Percentiles rank a stretch among this genome's conserved stretches.
Evolutionary conservation across 1,139 yeast genomes (phyloP).

Genomic region (Hyphopichia burtonii): DNA sequence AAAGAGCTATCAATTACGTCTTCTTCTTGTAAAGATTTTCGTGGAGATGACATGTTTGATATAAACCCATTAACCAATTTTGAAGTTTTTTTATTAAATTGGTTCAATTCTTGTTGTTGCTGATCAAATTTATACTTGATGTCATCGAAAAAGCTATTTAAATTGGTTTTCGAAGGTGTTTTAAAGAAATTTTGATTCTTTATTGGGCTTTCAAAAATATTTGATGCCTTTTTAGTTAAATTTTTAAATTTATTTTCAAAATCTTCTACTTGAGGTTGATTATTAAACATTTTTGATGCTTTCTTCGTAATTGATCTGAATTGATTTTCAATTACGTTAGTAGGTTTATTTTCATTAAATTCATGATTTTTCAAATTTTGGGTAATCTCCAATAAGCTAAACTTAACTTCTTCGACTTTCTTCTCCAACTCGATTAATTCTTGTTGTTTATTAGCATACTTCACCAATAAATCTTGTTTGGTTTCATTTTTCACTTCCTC

Average conservation of each 20-base stretch:
- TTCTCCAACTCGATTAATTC: slow-evolving; percentile 24
- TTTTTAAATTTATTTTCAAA: slow-evolving; percentile 7
- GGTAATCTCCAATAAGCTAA: slow-evolving; percentile 30
- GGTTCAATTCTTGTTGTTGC: slow-evolving; percentile 20
- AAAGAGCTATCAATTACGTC: slow-evolving; percentile 26
- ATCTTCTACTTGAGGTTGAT: slow-evolving; percentile 1
- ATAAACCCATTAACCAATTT: slow-evolving; percentile 18
- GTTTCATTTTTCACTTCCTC: slow-evolving; percentile 4
- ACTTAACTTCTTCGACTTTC: slow-evolving; percentile 20
- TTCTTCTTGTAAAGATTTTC: slow-evolving; percentile 6
- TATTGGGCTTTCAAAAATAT: slow-evolving; percentile 11
- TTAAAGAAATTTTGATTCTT: neutral
- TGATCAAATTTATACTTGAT: slow-evolving; percentile 15
- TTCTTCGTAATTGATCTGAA: slow-evolving; percentile 11
- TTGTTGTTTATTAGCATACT: slow-evolving; percentile 21
- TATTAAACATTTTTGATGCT: slow-evolving; percentile 1
- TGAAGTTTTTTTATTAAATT: slow-evolving; percentile 20
- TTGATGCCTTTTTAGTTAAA: slow-evolving; percentile 22
- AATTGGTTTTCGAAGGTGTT: slow-evolving; percentile 1
- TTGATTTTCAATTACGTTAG: slow-evolving; percentile 5
- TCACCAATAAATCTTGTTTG: slow-evolving; percentile 11
- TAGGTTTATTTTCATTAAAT: no score
- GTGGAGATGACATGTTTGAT: slow-evolving; percentile 13
- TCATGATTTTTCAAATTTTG: slow-evolving; percentile 13
- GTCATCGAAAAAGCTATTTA: slow-evolving; percentile 11